Evolutionary conservation across 306 rosid genomes (phyloP).

Genomic region (Erythrophleum fordii): DNA sequence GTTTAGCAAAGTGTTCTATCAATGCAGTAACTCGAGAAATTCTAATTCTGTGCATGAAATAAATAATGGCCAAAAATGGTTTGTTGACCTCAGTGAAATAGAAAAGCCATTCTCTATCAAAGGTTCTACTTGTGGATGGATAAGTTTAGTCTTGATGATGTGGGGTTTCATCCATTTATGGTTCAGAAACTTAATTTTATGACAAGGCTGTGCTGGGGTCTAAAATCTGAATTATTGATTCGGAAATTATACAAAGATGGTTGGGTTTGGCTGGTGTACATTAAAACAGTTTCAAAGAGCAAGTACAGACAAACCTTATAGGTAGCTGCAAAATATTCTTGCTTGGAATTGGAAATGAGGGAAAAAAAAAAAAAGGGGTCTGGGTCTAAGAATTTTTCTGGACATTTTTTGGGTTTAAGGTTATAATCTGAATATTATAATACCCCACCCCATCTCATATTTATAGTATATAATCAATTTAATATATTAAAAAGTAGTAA

Average conservation of each 20-base stretch:
- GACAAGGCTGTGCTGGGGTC: neutral
- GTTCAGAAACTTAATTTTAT: neutral
- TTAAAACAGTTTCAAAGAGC: neutral
- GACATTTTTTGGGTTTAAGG: too few species aligned
- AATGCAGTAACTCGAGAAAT: neutral
- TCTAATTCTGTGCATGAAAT: neutral
- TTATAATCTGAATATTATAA: too few species aligned
- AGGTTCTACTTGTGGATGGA: neutral
- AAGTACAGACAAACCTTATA: too few species aligned
- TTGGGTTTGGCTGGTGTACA: neutral
- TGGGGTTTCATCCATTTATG: neutral
- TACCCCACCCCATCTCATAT: too few species aligned
- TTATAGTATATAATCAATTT: too few species aligned
- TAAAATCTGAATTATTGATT: neutral
- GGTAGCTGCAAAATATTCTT: too few species aligned
- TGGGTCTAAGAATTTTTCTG: too few species aligned
- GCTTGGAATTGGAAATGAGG: too few species aligned
- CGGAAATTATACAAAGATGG: neutral
- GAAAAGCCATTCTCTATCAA: neutral
- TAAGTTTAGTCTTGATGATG: neutral
- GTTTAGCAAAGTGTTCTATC: neutral
- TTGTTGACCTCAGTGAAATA: neutral
- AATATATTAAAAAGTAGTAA: too few species aligned
- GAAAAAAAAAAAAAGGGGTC: too few species aligned
- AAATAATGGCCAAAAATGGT: neutral